Percentiles rank a stretch among this genome's conserved stretches.
These are phyloP conservation scores for Blastomyces percursus DNA, from an alignment of 2,329 filamentous ascomycete species.

Conservation along the genomic window DNA sequence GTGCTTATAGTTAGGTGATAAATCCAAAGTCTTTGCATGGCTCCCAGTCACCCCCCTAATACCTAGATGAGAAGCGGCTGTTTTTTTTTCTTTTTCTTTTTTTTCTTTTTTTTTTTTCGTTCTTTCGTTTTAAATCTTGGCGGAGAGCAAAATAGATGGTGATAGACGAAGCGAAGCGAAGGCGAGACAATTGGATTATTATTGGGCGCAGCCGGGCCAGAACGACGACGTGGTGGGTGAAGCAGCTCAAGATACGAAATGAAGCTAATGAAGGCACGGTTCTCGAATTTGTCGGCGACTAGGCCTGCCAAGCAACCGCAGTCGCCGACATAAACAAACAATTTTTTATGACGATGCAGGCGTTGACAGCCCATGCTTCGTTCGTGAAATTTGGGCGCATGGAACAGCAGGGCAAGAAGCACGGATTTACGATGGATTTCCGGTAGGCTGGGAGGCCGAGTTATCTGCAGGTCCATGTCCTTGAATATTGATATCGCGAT, in stretches of 20 bases:
- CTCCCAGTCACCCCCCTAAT: neutral
- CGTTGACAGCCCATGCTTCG: neutral
- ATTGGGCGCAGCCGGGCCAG: no score
- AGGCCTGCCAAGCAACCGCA: neutral
- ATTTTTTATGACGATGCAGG: neutral
- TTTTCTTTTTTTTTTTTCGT: no score
- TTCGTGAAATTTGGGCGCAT: neutral
- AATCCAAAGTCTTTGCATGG: neutral
- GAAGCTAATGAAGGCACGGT: neutral
- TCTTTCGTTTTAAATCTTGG: no score
- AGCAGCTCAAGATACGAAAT: neutral
- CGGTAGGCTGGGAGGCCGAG: neutral
- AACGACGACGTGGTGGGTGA: neutral
- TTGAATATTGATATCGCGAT: neutral
- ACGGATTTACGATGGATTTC: neutral
- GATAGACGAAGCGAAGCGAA: neutral
- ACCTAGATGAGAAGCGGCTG: neutral
- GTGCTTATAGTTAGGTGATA: neutral
- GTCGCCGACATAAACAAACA: neutral
- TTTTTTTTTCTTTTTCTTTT: neutral
- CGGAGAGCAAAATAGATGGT: neutral
- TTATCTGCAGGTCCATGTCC: neutral
- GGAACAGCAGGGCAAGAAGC: neutral
- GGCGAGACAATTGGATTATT: neutral
- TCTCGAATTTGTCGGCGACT: conserved; percentile 1